Evolutionary conservation across 2,329 filamentous ascomycete species (phyloP).

Genomic region (Alternaria viburni): DNA sequence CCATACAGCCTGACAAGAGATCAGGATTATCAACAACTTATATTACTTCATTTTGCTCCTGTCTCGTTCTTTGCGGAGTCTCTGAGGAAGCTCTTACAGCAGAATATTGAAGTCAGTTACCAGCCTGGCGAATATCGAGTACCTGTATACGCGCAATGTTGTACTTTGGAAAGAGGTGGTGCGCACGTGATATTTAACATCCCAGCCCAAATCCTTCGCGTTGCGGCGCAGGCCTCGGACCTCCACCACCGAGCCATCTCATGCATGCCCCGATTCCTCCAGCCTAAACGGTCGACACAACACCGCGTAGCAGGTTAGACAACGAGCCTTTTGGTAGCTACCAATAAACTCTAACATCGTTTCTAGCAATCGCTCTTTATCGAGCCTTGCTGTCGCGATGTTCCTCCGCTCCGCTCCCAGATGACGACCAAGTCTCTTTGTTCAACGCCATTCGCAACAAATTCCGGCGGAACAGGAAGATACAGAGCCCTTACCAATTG

Average conservation of each 20-base stretch:
- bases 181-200: slow-evolving; percentile 33
- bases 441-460: slow-evolving; percentile 65
- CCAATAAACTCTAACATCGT: slow-evolving; percentile 6
- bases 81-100: not conserved
- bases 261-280: slow-evolving; percentile 55
- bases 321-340: not conserved
- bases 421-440: slow-evolving; percentile 60
- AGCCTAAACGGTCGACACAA: slow-evolving; percentile 55
- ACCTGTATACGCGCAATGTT: not conserved
- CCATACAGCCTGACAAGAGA: slow-evolving; percentile 15
- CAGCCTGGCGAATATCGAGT: not conserved
- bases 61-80: not conserved
- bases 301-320: slow-evolving; percentile 60
- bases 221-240: not conserved
- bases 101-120: not conserved
- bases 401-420: slow-evolving; percentile 59
- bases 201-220: slow-evolving; percentile 18
- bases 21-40: slow-evolving; percentile 14
- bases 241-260: slow-evolving; percentile 21
- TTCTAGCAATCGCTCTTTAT: slow-evolving; percentile 71
- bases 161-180: not conserved
- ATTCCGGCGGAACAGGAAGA: slow-evolving; percentile 66
- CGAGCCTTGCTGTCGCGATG: slow-evolving; percentile 70
- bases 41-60: not conserved
- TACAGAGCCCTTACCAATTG: slow-evolving; percentile 66